phyloP scores from a whole-genome alignment of 345 rosid species.

The Gossypium raimondii region DNA sequence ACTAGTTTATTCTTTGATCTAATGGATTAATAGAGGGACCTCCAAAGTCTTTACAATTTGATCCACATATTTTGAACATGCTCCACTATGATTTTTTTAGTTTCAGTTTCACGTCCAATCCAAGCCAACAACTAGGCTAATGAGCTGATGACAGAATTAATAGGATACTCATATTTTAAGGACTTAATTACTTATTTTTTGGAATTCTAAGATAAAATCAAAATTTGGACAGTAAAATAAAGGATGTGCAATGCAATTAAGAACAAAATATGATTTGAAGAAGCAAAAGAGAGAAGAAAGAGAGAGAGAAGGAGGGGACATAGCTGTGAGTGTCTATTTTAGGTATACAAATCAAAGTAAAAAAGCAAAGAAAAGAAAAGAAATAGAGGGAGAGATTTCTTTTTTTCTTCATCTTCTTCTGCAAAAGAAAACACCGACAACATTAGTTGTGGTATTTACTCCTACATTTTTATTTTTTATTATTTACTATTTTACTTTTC shows the following conservation, averaged over 20 bases:
- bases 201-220: too few species aligned
- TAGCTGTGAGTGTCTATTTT: background rate
- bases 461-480: background rate
- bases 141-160: too few species aligned
- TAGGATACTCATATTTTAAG: too few species aligned
- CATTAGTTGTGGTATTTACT: conserved; percentile 19
- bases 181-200: too few species aligned
- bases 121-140: too few species aligned
- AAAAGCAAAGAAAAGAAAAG: conserved; percentile 17
- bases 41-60: too few species aligned
- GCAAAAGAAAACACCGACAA: conserved; percentile 22
- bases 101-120: too few species aligned
- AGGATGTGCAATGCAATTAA: background rate
- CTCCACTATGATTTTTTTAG: too few species aligned
- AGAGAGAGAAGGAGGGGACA: background rate
- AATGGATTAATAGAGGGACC: too few species aligned
- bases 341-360: conserved; percentile 21
- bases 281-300: conserved; percentile 6
- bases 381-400: background rate
- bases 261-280: conserved; percentile 40
- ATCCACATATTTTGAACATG: too few species aligned
- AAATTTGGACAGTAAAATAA: background rate
- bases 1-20: too few species aligned
- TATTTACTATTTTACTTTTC: background rate
- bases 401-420: background rate